Base-by-base conservation (phyloP, 805 yeast species). In the Sungouiella thailandica region DNA sequence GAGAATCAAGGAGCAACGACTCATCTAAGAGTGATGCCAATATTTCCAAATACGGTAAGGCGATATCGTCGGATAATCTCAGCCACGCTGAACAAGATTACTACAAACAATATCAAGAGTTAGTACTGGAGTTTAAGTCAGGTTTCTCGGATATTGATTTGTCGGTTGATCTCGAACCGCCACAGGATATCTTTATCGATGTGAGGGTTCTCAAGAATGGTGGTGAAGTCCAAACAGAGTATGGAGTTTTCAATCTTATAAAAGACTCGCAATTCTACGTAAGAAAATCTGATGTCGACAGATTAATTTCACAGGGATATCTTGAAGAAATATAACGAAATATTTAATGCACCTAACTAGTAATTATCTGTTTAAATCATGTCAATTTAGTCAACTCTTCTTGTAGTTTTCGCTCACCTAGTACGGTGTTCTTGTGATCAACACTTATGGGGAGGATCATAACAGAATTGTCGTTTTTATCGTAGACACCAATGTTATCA, bases 181-280 rank as follows among this genome's bases (percentile, higher is more conserved):
- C 98, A 1, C 75, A 74, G 23, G 94, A 87, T 46, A 83, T 93
- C 18, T 93, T 90, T 48, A 84, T 90, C 7, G 98, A 90, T 51
- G 97, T 93, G 4, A 66, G 98, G 37, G 97, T 90, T 6, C 60
- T 90, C 32, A 83, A 83, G 54, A 95, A 90, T 50, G 97, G 95
- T 0, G 98, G 98, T 2, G 97, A 93, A 53, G 87, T 90, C 23
- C 96, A 89, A 53, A 93, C 98, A 0, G 98, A 90, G 55, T 90
- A 90, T 49, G 98, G 97, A 15, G 96, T 87, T 3, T 88, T 93
- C 62, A 89, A 89, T 49, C 63, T 93, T 44, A 85, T 94, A 3
- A 90, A 89, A 51, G 90, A 90, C 55, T 84, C 96, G 3, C 97
- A 93, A 53, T 89, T 90, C 53, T 90, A 84, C 53, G 97, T 90